These are phyloP conservation scores for Withania somnifera DNA, from an alignment of 305 asterid genomes.

Conservation along the genomic window DNA sequence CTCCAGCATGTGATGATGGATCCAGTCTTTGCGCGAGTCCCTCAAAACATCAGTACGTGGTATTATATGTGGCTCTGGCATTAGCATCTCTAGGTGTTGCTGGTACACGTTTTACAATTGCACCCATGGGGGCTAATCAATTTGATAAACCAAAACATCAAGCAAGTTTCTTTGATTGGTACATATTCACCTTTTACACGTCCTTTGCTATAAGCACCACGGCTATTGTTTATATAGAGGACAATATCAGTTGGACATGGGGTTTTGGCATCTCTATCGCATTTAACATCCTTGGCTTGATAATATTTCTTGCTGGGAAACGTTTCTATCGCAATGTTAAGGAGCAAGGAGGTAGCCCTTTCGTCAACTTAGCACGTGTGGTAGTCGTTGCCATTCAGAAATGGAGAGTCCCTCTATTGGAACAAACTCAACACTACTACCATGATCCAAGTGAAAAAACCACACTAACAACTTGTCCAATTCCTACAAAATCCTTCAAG, in stretches of 20 bases:
- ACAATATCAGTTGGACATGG: slow-evolving; percentile 51
- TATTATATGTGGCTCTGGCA: slow-evolving; percentile 35
- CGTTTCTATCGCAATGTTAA: slow-evolving; percentile 30
- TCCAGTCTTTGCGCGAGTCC: slow-evolving; percentile 26
- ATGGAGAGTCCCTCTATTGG: slow-evolving; percentile 14
- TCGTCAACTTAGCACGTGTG: slow-evolving; percentile 38
- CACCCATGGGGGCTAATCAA: slow-evolving; percentile 72
- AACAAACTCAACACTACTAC: slow-evolving; percentile 2
- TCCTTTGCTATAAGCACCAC: slow-evolving; percentile 40
- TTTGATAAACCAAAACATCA: slow-evolving; percentile 34
- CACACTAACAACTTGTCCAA: neutral
- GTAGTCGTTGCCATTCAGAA: slow-evolving; percentile 28
- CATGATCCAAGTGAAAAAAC: slow-evolving; percentile 3
- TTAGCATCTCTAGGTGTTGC: slow-evolving; percentile 45
- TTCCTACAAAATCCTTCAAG: slow-evolving; percentile 31
- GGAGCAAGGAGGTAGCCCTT: slow-evolving; percentile 40
- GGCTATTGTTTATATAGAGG: slow-evolving; percentile 46
- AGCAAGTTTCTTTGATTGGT: slow-evolving; percentile 53
- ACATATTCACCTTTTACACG: slow-evolving; percentile 42
- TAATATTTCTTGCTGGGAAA: slow-evolving; percentile 29
- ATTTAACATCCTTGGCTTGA: slow-evolving; percentile 41
- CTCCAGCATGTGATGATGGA: slow-evolving; percentile 27
- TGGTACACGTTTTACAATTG: slow-evolving; percentile 58
- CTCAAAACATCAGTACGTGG: slow-evolving; percentile 29
- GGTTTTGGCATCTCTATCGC: slow-evolving; percentile 40